Evolutionary conservation across 805 yeast species (phyloP).

Genomic region (Sungouiella thailandica): DNA sequence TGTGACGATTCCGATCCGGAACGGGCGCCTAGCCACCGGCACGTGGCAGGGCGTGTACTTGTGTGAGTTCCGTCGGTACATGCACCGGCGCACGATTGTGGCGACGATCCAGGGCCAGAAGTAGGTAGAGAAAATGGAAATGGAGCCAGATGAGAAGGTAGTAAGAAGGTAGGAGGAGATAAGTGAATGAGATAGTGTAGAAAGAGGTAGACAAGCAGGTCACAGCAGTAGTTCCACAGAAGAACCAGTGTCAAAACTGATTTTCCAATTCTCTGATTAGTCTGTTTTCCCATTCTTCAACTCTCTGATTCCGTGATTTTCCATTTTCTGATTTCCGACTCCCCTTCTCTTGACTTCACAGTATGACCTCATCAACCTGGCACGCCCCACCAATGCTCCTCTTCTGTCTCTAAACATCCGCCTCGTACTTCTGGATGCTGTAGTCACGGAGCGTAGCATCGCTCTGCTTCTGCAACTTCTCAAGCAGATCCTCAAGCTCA

Average conservation of each 20-base stretch:
- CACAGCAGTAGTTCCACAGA: too few relatives aligned
- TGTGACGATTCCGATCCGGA: constrained; percentile 60
- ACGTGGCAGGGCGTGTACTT: constrained; percentile 86
- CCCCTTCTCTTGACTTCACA: too few relatives aligned
- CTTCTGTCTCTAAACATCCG: background rate
- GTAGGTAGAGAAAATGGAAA: constrained; percentile 5
- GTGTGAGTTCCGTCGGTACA: constrained; percentile 63
- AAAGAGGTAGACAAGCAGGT: too few relatives aligned
- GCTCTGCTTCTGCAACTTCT: constrained; percentile 22
- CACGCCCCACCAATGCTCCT: background rate
- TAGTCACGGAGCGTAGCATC: constrained; percentile 29
- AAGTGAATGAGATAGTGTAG: too few relatives aligned
- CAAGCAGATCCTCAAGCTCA: constrained; percentile 31
- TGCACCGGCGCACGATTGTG: constrained; percentile 60
- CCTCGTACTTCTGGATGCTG: constrained; percentile 29
- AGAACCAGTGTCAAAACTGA: too few relatives aligned
- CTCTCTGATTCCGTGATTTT: too few relatives aligned
- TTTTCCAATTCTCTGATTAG: too few relatives aligned
- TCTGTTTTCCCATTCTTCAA: too few relatives aligned
- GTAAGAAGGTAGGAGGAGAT: too few relatives aligned
- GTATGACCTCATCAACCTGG: too few relatives aligned
- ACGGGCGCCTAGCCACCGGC: constrained; percentile 66
- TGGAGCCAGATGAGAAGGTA: too few relatives aligned
- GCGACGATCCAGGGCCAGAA: constrained; percentile 68
- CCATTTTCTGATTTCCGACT: too few relatives aligned